A percentile compares a stretch with the other conserved stretches of the same genome.
phyloP scores from a whole-genome alignment of 352 stramenopile genomes.

The Globisporangium emineosum region DNA sequence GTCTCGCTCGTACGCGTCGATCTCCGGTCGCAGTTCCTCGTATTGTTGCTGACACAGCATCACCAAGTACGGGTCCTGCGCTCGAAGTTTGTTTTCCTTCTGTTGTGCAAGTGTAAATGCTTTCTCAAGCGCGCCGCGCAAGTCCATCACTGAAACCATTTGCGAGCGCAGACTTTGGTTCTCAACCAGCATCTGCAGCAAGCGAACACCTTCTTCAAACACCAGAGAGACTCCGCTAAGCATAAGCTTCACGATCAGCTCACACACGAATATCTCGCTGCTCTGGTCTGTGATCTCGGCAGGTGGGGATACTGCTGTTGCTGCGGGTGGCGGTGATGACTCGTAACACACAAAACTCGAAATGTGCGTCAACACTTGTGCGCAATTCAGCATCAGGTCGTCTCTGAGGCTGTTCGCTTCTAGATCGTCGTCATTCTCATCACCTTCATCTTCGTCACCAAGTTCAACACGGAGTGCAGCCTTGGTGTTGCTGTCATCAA shows the following conservation, averaged over 20 bases:
- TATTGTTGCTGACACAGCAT: conserved; percentile 42
- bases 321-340: not conserved
- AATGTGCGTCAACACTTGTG: conserved; percentile 14
- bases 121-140: conserved; percentile 63
- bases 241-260: conserved; percentile 50
- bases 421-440: not conserved
- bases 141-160: conserved; percentile 35
- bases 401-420: conserved; percentile 8
- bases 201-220: conserved; percentile 46
- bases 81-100: conserved; percentile 29
- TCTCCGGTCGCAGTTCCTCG: conserved; percentile 35
- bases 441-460: conserved; percentile 5
- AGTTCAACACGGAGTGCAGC: not conserved
- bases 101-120: conserved; percentile 29
- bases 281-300: not conserved
- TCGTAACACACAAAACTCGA: conserved; percentile 14
- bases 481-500: conserved; percentile 22
- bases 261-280: conserved; percentile 27
- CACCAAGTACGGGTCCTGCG: conserved; percentile 42
- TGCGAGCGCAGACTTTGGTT: conserved; percentile 19
- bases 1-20: conserved; percentile 46
- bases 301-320: not conserved
- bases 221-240: conserved; percentile 53
- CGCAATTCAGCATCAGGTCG: conserved; percentile 11
- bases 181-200: conserved; percentile 66